phyloP scores from a whole-genome alignment of 345 rosid species.

The Hibiscus tridactylites region DNA sequence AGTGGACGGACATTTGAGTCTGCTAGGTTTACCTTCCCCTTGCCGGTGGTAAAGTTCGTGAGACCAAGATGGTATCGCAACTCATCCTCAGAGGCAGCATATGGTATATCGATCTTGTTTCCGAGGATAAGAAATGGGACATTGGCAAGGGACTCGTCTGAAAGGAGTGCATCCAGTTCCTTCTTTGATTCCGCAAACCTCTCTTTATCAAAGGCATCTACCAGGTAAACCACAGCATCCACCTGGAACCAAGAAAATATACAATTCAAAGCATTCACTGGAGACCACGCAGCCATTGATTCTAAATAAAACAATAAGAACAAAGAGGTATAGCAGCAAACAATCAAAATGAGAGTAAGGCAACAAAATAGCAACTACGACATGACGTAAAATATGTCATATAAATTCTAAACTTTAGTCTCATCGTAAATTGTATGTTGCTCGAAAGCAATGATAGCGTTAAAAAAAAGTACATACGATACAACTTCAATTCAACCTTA shows the following conservation, averaged over 20 bases:
- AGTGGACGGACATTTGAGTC: slow-evolving; percentile 68
- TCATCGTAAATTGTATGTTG: background rate
- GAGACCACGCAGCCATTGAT: background rate
- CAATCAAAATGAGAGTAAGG: background rate
- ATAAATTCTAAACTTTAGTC: background rate
- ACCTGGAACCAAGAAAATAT: slow-evolving; percentile 29
- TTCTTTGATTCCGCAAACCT: slow-evolving; percentile 75
- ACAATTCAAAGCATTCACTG: background rate
- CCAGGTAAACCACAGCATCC: slow-evolving; percentile 74
- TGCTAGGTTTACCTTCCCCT: slow-evolving; percentile 55
- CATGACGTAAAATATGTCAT: background rate
- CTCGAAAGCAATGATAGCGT: background rate
- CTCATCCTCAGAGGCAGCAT: slow-evolving; percentile 82
- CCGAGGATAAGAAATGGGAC: slow-evolving; percentile 72
- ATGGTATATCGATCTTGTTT: slow-evolving; percentile 75
- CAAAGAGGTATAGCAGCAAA: background rate
- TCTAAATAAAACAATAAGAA: background rate
- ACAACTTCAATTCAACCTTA: background rate
- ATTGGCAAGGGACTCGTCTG: slow-evolving; percentile 57
- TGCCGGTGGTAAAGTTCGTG: slow-evolving; percentile 66
- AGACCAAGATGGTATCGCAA: slow-evolving; percentile 66
- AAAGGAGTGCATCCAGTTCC: slow-evolving; percentile 76
- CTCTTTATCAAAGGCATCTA: slow-evolving; percentile 79
- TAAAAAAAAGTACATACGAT: background rate
- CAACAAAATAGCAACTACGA: background rate